phyloP scores from a whole-genome alignment of 176 grass and related monocot genomes.

The Eragrostis nindensis region DNA sequence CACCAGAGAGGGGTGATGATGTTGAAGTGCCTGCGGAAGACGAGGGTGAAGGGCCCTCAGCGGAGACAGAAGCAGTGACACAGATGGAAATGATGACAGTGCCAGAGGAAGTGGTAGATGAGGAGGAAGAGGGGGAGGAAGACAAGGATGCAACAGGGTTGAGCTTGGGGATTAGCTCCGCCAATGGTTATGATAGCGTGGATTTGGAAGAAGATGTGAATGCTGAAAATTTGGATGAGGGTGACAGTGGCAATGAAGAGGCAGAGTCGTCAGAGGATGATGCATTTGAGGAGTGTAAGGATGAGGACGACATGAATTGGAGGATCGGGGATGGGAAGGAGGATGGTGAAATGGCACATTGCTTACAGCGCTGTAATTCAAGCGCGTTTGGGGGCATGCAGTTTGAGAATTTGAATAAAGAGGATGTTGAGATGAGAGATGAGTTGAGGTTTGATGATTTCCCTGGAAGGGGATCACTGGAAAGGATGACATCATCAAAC shows the following conservation, averaged over 20 bases:
- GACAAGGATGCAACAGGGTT: conserved; percentile 50
- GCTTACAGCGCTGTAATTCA: conserved; percentile 48
- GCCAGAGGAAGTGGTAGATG: conserved; percentile 30
- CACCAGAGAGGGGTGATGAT: conserved; percentile 4
- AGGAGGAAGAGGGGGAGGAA: conserved; percentile 30
- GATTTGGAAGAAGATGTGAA: conserved; percentile 43
- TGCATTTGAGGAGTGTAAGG: conserved; percentile 52
- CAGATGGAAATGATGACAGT: conserved; percentile 32
- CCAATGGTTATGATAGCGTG: conserved; percentile 44
- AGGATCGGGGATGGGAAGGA: conserved; percentile 49
- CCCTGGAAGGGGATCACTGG: conserved; percentile 60
- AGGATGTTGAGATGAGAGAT: conserved; percentile 58
- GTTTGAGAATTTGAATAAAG: conserved; percentile 90
- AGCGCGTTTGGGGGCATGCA: conserved; percentile 50
- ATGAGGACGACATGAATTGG: conserved; percentile 59
- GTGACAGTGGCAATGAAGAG: conserved; percentile 49
- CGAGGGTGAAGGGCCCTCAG: conserved; percentile 31
- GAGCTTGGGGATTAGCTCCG: conserved; percentile 46
- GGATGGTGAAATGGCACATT: conserved; percentile 47
- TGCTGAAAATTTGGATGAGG: conserved; percentile 48
- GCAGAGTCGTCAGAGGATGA: conserved; percentile 43
- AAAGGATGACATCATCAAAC: conserved; percentile 80
- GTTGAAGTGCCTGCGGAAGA: background rate
- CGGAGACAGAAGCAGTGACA: conserved; percentile 19
- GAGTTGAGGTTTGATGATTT: conserved; percentile 57